Evolutionary conservation across 176 grass and related monocot species (phyloP).

Genomic region (maize (Zea mays)): Zm-B73-REFERENCE-NAM-5.0 NC_050102.1:180115001-180115500

Average conservation of each 20-base stretch:
- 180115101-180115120: conserved; percentile 91
- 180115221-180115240: conserved; percentile 64
- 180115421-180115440: conserved; percentile 90
- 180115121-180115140: conserved; percentile 99
- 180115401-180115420: conserved; percentile 93
- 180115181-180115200: conserved; percentile 98
- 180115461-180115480: conserved; percentile 74
- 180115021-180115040: conserved; percentile 13
- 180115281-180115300: conserved; percentile 10
- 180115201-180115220: conserved; percentile 91
- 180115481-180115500: conserved; percentile 71
- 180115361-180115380: conserved; percentile 91
- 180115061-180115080: conserved; percentile 99
- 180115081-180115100: conserved; percentile 97
- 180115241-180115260: conserved; percentile 24
- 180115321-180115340: conserved; percentile 94
- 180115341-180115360: conserved; percentile 99
- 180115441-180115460: conserved; percentile 89
- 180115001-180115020: conserved; percentile 18
- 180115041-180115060: conserved; percentile 46
- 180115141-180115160: conserved; percentile 86
- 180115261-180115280: conserved; percentile 31
- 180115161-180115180: conserved; percentile 88
- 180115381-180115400: conserved; percentile 95
- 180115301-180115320: conserved; percentile 33